Evolutionary conservation across 495 filamentous ascomycete genomes (phyloP), one percentile per base, ranked within the genome.

Genomic region (Trichoderma gamsii): DNA sequence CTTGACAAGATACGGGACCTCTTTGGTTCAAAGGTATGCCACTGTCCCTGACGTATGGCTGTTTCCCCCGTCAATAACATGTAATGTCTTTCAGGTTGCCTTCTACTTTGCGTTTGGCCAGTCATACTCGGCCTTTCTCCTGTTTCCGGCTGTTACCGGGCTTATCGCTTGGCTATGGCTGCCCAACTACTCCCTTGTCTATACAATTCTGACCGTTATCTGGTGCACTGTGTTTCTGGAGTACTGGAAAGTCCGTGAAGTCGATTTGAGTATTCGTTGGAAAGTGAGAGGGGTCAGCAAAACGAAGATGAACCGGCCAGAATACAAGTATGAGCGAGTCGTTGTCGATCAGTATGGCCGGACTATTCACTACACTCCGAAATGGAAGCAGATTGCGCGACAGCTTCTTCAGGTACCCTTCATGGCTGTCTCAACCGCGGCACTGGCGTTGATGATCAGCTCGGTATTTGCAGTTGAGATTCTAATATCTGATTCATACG

Each of bases 151-250:
- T 46, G 32, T 67, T 32, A 67, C 66, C 4, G 66, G 66, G 4
- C 49, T 67, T 9, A 25, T 67, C 25, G 43, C 66, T 4, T 70
- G 64, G 64, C 64, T 63, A 27, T 70, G 66, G 64, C 68, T 66
- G 13, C 66, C 66, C 15, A 51, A 67, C 25, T 66, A 66, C 64
- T 70, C 49, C 11, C 23, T 70, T n/a, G 68, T 35, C 49, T 67
- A 63, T 25, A 27, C 44, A n/a, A 67, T 67, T n/a, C 29, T 68
- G 18, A 64, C 52, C 21, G 59, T 59, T 3, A 43, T 68, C 41
- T 70, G 56, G 69, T 70, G 65, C 56, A 68, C 59, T 16, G 51
- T 70, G 3, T 68, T 68, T 41, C 38, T 70, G 9, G 69, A 70
- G 41, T 64, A 70, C 43, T 70, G 69, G 69, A 70, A 67, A 21